Conservation (phyloP, 805 yeast species). For the Wickerhamiella hasegawae region DNA sequence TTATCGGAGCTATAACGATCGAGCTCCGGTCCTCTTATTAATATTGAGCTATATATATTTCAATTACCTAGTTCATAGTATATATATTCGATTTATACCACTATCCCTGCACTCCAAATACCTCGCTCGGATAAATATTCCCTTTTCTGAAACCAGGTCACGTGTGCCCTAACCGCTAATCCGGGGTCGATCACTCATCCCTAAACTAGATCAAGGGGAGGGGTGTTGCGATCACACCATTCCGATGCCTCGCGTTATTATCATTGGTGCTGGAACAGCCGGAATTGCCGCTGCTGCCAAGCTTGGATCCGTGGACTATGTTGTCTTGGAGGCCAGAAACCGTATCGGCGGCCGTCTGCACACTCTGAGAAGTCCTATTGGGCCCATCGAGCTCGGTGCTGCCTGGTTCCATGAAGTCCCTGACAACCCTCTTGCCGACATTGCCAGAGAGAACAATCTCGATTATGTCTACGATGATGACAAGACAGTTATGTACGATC, state of each 20-base stretch:
- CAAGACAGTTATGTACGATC: slow-evolving; percentile 8
- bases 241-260: slow-evolving; percentile 5
- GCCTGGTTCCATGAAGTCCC: slow-evolving; percentile 17
- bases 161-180: too few relatives aligned
- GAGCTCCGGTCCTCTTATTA: too few relatives aligned
- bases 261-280: slow-evolving; percentile 22
- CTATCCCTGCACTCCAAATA: too few relatives aligned
- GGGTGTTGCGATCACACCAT: not conserved
- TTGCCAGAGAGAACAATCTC: slow-evolving; percentile 11
- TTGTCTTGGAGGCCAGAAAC: slow-evolving; percentile 20
- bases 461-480: slow-evolving; percentile 13
- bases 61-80: too few relatives aligned
- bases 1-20: too few relatives aligned
- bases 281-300: slow-evolving; percentile 20
- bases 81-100: too few relatives aligned
- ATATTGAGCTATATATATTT: too few relatives aligned
- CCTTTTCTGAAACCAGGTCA: too few relatives aligned
- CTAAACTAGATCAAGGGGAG: too few relatives aligned
- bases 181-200: too few relatives aligned
- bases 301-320: slow-evolving; percentile 11
- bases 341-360: slow-evolving; percentile 20
- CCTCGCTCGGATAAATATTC: too few relatives aligned
- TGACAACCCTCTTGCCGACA: slow-evolving; percentile 10
- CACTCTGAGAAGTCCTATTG: slow-evolving; percentile 8
- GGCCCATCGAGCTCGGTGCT: slow-evolving; percentile 14